Base-by-base conservation (phyloP, 2,329 filamentous ascomycete species). In the Alternaria hordeiaustralica region DNA sequence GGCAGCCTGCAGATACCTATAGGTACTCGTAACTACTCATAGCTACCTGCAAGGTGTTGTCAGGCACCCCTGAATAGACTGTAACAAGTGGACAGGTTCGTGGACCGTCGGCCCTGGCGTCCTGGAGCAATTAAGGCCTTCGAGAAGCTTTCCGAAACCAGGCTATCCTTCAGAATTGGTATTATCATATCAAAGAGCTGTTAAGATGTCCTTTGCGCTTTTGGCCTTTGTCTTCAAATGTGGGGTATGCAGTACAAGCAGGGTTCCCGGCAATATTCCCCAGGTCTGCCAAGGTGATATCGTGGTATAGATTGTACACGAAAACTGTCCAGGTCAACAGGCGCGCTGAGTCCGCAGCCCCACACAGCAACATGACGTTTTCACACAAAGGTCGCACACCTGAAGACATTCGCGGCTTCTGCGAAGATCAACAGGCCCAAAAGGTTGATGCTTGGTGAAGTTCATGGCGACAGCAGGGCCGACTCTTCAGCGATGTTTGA, bases 21-120 rank as follows among this genome's bases (percentile, higher is more conserved):
- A 26, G 26, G 33, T 46, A 53, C 41, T 47, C 43, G 20, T 46
- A 21, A 36, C 23, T 44, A 46, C 49, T 23, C 13, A 45, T 41
- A 41, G 30, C 49, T 53, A 53, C 28, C 20, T 36, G 49, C 36
- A 23, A 23, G 49, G 30, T 49, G 45, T 28, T 28, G 26, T 46
- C 15, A 54, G 50, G 21, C 10, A 65, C 41, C 51, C 70, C 69
- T 74, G 72, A 55, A 25, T 64, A 28, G 53, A 41, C 53, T 63
- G 59, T 55, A 66, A 61, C 71, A 76, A 72, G 58, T 41, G 55
- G 50, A 61, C 60, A 67, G 68, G 71, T 72, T 75, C 61, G 51
- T 69, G 72, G 71, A 74, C 62, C 58, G 53, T 51, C 74, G 74
- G 74, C 62, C 73, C 73, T 74, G 53, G 59, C 51, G 62, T 60